Evolutionary conservation across 2,329 filamentous ascomycete species (phyloP).

Genomic region (Aspergillus spinulosporus): DNA sequence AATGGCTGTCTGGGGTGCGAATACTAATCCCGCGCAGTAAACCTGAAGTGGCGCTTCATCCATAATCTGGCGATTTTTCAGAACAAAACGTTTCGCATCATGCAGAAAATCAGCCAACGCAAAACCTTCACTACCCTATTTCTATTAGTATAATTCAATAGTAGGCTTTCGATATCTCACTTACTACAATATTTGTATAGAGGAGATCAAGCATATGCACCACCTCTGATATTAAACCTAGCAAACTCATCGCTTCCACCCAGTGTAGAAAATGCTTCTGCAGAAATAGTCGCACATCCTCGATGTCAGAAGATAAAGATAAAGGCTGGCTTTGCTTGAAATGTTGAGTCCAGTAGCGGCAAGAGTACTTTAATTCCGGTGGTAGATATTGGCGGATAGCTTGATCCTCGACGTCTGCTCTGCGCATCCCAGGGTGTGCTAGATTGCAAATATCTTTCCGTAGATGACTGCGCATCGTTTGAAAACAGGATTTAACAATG

Average conservation of each 20-base stretch:
- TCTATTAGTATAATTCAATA: background rate
- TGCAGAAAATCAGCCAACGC: slow-evolving; percentile 26
- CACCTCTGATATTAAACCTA: slow-evolving; percentile 21
- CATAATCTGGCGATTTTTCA: slow-evolving; percentile 29
- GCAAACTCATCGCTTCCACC: slow-evolving; percentile 28
- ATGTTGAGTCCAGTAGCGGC: slow-evolving; percentile 34
- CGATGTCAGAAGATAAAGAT: background rate
- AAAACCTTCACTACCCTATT: slow-evolving; percentile 1
- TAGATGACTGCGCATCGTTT: slow-evolving; percentile 24
- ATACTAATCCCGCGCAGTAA: slow-evolving; percentile 37
- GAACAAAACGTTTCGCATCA: slow-evolving; percentile 36
- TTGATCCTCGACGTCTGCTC: slow-evolving; percentile 5
- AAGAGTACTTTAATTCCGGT: slow-evolving; percentile 28
- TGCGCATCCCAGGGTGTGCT: slow-evolving; percentile 4
- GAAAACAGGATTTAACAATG: background rate
- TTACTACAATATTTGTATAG: slow-evolving; percentile 17
- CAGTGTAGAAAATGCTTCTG: slow-evolving; percentile 29
- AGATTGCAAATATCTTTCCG: slow-evolving; percentile 21
- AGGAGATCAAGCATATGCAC: slow-evolving; percentile 19
- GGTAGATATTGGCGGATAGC: slow-evolving; percentile 13
- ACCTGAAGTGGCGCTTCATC: slow-evolving; percentile 37
- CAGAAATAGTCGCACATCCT: slow-evolving; percentile 10
- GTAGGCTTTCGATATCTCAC: slow-evolving; percentile 11
- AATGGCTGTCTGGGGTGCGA: slow-evolving; percentile 27
- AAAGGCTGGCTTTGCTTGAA: slow-evolving; percentile 19